A percentile compares a stretch with the other conserved stretches of the same genome.
Conservation (phyloP, 345 rosid genomes). For the Sonneratia caseolaris region DNA sequence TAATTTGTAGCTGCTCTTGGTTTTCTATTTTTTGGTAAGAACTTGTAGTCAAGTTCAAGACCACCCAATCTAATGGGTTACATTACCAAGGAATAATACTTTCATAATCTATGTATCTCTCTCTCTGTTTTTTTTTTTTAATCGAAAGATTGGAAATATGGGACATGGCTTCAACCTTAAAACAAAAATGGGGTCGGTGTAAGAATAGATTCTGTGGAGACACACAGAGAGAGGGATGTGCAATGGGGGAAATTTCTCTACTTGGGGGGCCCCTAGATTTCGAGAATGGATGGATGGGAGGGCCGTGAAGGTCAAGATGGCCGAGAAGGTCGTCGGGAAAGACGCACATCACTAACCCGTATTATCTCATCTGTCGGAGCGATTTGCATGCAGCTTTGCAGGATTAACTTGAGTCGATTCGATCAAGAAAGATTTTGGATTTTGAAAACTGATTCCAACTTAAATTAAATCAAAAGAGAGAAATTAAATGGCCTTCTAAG, state of each 20-base stretch:
- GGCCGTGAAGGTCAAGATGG: constrained; percentile 11
- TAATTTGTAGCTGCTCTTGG: not conserved
- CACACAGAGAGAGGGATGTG: not conserved
- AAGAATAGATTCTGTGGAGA: not conserved
- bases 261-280: constrained; percentile 4
- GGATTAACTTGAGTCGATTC: too few species aligned
- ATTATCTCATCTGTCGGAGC: too few species aligned
- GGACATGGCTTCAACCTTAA: constrained; percentile 10
- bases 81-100: too few species aligned
- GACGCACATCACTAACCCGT: constrained; percentile 12
- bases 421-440: too few species aligned
- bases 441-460: too few species aligned
- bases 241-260: not conserved
- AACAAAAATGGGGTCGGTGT: not conserved
- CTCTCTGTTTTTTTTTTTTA: not conserved
- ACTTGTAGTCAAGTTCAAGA: not conserved
- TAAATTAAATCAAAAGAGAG: too few species aligned
- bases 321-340: constrained; percentile 19
- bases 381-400: too few species aligned
- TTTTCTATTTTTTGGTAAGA: not conserved
- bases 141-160: constrained; percentile 14
- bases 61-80: not conserved
- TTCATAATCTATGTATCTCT: not conserved
- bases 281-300: constrained; percentile 19
- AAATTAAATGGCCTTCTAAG: too few species aligned